Evolutionary conservation across 2,329 filamentous ascomycete species (phyloP).

Genomic region (Cytospora leucostoma): DNA sequence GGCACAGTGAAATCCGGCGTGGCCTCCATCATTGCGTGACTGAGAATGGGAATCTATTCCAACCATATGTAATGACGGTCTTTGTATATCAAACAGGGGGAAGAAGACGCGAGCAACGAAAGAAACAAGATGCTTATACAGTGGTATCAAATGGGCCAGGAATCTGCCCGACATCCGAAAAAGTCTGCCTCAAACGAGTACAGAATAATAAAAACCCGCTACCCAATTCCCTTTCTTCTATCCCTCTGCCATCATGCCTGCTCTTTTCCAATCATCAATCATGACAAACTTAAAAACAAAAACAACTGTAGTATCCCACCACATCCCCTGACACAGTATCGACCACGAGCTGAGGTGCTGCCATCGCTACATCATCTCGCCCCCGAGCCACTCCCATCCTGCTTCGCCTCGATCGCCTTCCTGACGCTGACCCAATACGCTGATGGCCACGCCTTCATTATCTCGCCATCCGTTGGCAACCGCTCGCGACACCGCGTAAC

Average conservation of each 20-base stretch:
- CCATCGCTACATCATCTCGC: conserved; percentile 5
- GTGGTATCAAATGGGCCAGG: conserved; percentile 20
- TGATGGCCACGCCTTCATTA: conserved; percentile 57
- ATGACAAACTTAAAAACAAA: conserved; percentile 9
- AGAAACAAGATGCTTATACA: conserved; percentile 26
- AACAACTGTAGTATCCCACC: neutral
- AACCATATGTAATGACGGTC: neutral
- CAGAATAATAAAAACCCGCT: conserved; percentile 18
- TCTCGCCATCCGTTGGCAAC: conserved; percentile 60
- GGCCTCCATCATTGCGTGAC: neutral
- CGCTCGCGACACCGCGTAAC: conserved; percentile 59
- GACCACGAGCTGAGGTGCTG: neutral
- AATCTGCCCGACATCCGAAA: conserved; percentile 9
- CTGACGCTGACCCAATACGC: conserved; percentile 63
- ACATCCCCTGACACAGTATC: neutral
- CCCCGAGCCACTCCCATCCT: conserved; percentile 25
- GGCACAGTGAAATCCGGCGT: neutral
- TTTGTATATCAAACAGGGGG: conserved; percentile 7
- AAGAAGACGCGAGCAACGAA: neutral
- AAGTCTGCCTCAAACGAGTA: conserved; percentile 10
- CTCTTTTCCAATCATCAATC: conserved; percentile 7
- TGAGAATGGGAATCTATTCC: neutral
- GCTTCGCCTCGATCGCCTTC: conserved; percentile 47
- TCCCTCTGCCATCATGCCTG: neutral
- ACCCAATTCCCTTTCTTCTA: conserved; percentile 12